Conservation (phyloP, 139 green algal genomes). For the Axilococcus clingmanii region DNA sequence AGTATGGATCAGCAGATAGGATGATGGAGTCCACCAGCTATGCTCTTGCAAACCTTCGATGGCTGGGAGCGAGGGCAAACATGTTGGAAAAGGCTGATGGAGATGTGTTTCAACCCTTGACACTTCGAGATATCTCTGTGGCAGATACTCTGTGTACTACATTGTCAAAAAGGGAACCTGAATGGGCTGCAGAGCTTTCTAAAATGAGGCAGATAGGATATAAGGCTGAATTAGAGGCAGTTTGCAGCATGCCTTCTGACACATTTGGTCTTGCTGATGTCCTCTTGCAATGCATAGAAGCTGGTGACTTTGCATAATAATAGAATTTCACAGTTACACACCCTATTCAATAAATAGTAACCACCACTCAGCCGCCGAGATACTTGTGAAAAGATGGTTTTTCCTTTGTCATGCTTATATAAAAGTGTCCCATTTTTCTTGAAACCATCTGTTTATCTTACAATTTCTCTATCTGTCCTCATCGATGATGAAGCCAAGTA, state of each 20-base stretch:
- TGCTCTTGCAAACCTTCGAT: constrained; percentile 48
- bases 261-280: too few relatives aligned
- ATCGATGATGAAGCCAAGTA: background rate
- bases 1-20: constrained; percentile 48
- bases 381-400: too few relatives aligned
- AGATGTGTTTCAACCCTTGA: constrained; percentile 34
- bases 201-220: constrained; percentile 25
- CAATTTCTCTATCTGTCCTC: background rate
- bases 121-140: constrained; percentile 24
- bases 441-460: constrained; percentile 1
- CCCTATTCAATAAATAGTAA: too few relatives aligned
- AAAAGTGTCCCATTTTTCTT: too few relatives aligned
- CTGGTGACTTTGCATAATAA: too few relatives aligned
- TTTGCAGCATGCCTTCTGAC: constrained; percentile 36
- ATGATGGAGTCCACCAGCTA: constrained; percentile 57
- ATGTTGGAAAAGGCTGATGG: constrained; percentile 41
- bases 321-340: too few relatives aligned
- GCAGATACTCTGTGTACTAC: constrained; percentile 17
- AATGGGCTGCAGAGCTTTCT: constrained; percentile 35
- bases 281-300: too few relatives aligned
- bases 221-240: constrained; percentile 55
- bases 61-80: constrained; percentile 52
- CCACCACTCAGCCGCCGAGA: too few relatives aligned
- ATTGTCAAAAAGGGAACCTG: background rate
- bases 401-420: too few relatives aligned